Base-by-base conservation (phyloP, 768 basidiomycete species). In the Leucosporidium scottii region DNA sequence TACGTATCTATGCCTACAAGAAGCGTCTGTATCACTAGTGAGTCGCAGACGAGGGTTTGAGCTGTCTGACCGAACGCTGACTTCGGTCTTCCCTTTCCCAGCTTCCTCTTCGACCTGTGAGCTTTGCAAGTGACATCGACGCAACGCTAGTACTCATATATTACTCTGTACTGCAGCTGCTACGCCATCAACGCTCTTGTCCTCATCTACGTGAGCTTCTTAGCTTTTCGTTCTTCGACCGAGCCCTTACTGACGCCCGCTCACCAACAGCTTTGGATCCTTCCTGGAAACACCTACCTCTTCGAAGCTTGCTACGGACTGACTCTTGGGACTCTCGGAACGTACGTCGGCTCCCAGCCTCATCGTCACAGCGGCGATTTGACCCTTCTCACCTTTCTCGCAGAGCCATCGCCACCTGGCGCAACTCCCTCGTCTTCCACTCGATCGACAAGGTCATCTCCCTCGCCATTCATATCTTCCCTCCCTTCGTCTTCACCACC, bases 391-490 rank as follows among this genome's bases (percentile, higher is more conserved):
- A 17, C 55, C 3, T 12, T 36, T 36, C 34, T 15, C 91, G 0
- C 67, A 91, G 89, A 61, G 93, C 94, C 0, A 93, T 98, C 59
- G 90, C 97, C 73, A 97, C 94, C 15, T 99, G 96, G 96, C 84
- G 96, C 68, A 99, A 99, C 76, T 93, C 91, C 72, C 85, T 99
- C 28, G 96, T 99, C 4, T 99, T 99, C 81, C 96, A 99, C 75
- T 93, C 94, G 75, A 83, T 86, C 64, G 96, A 99, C 78, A 98
- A 98, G 79, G 74, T 70, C 50, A 97, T 90, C 23, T 91, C 89
- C 15, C 81, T 99, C 30, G 98, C 93, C 80, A 85, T 99, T 39
- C 96, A 99, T 76, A 87, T 98, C 65, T 97, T 96, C 75, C 84
- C 90, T 0, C 91, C 96, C 0, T 85, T 94, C 69, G 86, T 88